Percentiles rank a stretch among this genome's conserved stretches.
Evolutionary conservation across 371 early-diverging fungal species (phyloP).

Genomic region (Mucor ambiguus): DNA sequence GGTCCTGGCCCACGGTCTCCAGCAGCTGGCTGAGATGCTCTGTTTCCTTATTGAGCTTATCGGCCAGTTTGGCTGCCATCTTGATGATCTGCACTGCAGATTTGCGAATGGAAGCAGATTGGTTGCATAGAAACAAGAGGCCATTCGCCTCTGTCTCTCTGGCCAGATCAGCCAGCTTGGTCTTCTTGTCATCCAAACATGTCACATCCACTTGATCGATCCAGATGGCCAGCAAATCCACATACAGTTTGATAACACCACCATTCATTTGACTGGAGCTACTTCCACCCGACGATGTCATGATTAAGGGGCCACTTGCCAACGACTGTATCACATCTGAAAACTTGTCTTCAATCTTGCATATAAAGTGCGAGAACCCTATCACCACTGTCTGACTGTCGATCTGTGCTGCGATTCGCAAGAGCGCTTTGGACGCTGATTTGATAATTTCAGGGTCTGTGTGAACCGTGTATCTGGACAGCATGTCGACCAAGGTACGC

Average conservation of each 20-base stretch:
- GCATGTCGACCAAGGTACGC: slow-evolving; percentile 73
- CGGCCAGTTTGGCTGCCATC: slow-evolving; percentile 58
- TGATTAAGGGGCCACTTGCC: slow-evolving; percentile 34
- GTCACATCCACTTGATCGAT: slow-evolving; percentile 38
- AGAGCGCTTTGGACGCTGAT: slow-evolving; percentile 65
- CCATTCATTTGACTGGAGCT: slow-evolving; percentile 18
- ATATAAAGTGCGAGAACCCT: slow-evolving; percentile 60
- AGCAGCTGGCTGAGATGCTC: slow-evolving; percentile 25
- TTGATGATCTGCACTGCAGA: slow-evolving; percentile 63
- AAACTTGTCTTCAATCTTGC: slow-evolving; percentile 63
- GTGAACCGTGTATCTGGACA: slow-evolving; percentile 79
- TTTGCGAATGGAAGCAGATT: slow-evolving; percentile 58
- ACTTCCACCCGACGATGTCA: slow-evolving; percentile 19
- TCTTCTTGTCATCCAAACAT: slow-evolving; percentile 7
- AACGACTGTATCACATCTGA: slow-evolving; percentile 55
- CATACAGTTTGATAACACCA: slow-evolving; percentile 45
- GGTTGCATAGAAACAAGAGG: slow-evolving; percentile 71
- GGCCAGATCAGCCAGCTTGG: neutral
- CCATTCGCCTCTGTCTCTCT: slow-evolving; percentile 71
- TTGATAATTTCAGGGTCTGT: slow-evolving; percentile 80
- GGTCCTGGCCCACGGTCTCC: slow-evolving; percentile 48
- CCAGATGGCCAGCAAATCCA: slow-evolving; percentile 46
- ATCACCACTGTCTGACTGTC: slow-evolving; percentile 62
- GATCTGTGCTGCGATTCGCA: slow-evolving; percentile 69
- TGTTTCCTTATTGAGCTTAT: slow-evolving; percentile 26